Conservation (phyloP, 257 asterid species). For the Forsythia viridissima region DNA sequence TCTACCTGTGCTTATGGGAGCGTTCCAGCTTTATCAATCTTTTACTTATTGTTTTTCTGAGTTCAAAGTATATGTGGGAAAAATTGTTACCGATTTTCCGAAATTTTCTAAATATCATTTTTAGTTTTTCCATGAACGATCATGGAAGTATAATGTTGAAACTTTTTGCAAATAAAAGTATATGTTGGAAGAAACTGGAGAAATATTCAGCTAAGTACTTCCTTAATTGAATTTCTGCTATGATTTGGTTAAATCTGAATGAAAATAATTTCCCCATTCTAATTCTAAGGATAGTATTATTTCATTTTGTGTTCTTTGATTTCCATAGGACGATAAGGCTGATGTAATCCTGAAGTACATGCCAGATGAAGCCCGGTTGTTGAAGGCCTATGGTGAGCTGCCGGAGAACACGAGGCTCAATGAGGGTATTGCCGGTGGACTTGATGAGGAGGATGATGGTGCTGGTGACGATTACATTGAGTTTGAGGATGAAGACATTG, state of each 20-base stretch:
- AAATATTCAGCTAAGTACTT: neutral
- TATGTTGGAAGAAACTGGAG: neutral
- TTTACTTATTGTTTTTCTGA: neutral
- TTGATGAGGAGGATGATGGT: constrained; percentile 79
- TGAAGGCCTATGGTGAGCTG: constrained; percentile 89
- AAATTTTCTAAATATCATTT: neutral
- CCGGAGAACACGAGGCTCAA: constrained; percentile 89
- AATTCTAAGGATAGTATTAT: neutral
- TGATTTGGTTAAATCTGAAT: neutral
- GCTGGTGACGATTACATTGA: constrained; percentile 69
- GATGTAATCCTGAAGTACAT: constrained; percentile 89
- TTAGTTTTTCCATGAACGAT: neutral
- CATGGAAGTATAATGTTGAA: neutral
- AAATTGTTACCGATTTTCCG: neutral
- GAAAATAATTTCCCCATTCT: neutral
- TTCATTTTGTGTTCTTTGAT: neutral
- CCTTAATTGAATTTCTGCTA: neutral
- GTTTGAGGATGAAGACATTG: constrained; percentile 91
- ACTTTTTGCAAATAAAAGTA: neutral
- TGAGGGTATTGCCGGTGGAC: constrained; percentile 71
- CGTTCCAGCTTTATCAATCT: neutral
- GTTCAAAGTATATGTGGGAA: neutral
- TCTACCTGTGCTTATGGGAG: neutral
- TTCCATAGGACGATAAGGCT: constrained; percentile 77
- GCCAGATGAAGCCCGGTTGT: constrained; percentile 90